phyloP scores from a whole-genome alignment of 2,329 filamentous ascomycete species.

The Calcarisporium arbuscula region DNA sequence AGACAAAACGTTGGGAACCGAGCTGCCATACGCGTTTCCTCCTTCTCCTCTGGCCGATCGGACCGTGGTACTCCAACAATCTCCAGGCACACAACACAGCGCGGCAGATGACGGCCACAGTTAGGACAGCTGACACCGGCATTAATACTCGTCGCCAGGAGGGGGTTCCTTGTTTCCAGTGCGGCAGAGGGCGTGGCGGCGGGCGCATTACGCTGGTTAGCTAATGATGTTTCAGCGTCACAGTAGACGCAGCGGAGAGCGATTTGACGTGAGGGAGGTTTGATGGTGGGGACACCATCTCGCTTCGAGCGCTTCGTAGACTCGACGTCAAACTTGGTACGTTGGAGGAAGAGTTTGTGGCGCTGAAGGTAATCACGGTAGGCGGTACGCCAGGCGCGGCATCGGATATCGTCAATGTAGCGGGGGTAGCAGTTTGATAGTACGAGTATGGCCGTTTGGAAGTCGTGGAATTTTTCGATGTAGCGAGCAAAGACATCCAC shows the following conservation, averaged over 20 bases:
- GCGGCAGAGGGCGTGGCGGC: conserved; percentile 16
- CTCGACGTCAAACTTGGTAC: conserved; percentile 72
- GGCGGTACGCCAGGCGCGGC: conserved; percentile 63
- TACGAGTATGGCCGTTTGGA: conserved; percentile 72
- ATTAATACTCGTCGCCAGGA: conserved; percentile 50
- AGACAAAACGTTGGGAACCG: conserved; percentile 65
- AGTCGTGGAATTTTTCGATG: conserved; percentile 67
- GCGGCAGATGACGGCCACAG: conserved; percentile 60
- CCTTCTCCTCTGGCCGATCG: conserved; percentile 46
- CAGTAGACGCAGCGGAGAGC: conserved; percentile 74
- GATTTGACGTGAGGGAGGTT: conserved; percentile 61
- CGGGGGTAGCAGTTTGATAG: conserved; percentile 67
- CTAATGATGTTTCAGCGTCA: conserved; percentile 51
- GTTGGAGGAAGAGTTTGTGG: conserved; percentile 67
- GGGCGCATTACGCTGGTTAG: conserved; percentile 26
- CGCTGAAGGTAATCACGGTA: conserved; percentile 68
- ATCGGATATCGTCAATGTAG: conserved; percentile 72
- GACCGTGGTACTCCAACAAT: conserved; percentile 59
- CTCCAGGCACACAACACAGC: conserved; percentile 63
- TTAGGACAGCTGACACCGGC: conserved; percentile 59
- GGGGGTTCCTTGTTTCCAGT: conserved; percentile 43
- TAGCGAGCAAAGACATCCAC: conserved; percentile 73
- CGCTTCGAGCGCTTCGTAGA: conserved; percentile 64
- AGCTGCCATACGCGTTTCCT: conserved; percentile 44
- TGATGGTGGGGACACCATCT: conserved; percentile 55